A percentile compares a stretch with the other conserved stretches of the same genome.
These are phyloP conservation scores for Alternaria hordeiaustralica DNA, from an alignment of 2,329 filamentous ascomycete genomes.

Conservation along the genomic window DNA sequence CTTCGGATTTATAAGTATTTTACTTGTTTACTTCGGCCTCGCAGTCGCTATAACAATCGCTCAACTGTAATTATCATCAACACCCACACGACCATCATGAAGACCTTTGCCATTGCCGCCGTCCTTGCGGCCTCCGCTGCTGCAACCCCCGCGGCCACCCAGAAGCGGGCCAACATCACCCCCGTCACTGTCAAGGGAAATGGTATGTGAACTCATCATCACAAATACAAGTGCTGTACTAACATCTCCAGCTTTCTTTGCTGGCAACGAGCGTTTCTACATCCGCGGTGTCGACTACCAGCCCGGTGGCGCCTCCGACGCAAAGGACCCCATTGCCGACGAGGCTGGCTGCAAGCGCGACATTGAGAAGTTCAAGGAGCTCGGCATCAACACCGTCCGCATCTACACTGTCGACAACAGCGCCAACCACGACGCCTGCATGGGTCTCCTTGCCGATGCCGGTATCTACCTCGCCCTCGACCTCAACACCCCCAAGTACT, in stretches of 20 bases:
- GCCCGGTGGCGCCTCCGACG: slow-evolving; percentile 67
- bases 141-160: slow-evolving; percentile 47
- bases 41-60: slow-evolving; percentile 4
- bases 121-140: slow-evolving; percentile 56
- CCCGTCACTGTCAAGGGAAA: slow-evolving; percentile 68
- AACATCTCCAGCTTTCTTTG: slow-evolving; percentile 62
- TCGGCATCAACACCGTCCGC: slow-evolving; percentile 89
- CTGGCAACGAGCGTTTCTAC: slow-evolving; percentile 66
- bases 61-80: slow-evolving; percentile 14
- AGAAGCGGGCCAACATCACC: slow-evolving; percentile 55
- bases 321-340: slow-evolving; percentile 79
- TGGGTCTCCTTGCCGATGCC: slow-evolving; percentile 78
- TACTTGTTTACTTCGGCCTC: slow-evolving; percentile 1
- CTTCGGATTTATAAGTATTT: neutral
- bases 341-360: slow-evolving; percentile 75
- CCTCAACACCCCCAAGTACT: slow-evolving; percentile 90
- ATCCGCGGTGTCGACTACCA: slow-evolving; percentile 71
- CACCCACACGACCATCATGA: slow-evolving; percentile 54
- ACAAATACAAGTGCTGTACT: slow-evolving; percentile 15
- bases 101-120: slow-evolving; percentile 57
- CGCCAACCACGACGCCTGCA: slow-evolving; percentile 80
- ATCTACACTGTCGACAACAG: slow-evolving; percentile 94
- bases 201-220: slow-evolving; percentile 46
- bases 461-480: slow-evolving; percentile 93
- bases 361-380: slow-evolving; percentile 79